Percentiles rank a stretch among this genome's conserved stretches.
Conservation (phyloP, 164 flowering plant species). For the Warburgia ugandensis region DNA sequence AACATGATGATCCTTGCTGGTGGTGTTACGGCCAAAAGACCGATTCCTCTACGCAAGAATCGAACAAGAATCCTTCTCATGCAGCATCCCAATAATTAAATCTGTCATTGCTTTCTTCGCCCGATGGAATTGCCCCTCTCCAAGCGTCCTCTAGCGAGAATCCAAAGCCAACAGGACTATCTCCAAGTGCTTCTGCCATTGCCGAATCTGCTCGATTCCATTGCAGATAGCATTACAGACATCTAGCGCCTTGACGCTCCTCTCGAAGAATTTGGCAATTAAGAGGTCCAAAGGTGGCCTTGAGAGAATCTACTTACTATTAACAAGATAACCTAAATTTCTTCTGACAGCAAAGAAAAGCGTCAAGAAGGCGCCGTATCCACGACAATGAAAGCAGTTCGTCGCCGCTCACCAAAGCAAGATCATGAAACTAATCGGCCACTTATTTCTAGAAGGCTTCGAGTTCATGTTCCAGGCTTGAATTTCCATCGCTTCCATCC, state of each 20-base stretch:
- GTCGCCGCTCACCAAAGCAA: conserved; percentile 21
- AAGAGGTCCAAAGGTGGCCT: too few species aligned
- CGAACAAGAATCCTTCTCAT: too few species aligned
- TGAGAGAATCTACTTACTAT: too few species aligned
- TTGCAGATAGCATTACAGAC: conserved; percentile 82
- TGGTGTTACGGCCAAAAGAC: too few species aligned
- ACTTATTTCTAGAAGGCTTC: conserved; percentile 62
- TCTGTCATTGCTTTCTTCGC: too few species aligned
- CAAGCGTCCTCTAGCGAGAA: conserved; percentile 27
- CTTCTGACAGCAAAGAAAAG: conserved; percentile 59
- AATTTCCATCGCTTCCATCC: too few species aligned
- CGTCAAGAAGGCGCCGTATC: conserved; percentile 58
- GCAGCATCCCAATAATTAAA: too few species aligned
- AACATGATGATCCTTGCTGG: too few species aligned
- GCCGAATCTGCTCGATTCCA: conserved; percentile 71
- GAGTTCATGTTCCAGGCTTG: too few species aligned
- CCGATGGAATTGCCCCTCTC: too few species aligned
- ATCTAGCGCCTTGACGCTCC: too few species aligned
- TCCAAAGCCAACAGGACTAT: conserved; percentile 59
- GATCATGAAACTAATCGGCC: conserved; percentile 35
- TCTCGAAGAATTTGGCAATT: conserved; percentile 56
- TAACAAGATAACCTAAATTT: conserved; percentile 50
- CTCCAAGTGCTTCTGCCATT: conserved; percentile 72
- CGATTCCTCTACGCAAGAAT: too few species aligned
- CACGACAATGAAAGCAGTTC: conserved; percentile 58